A percentile compares a stretch with the other conserved stretches of the same genome.
These are phyloP conservation scores for Thelonectria rubi DNA, from an alignment of 2,329 filamentous ascomycete genomes.

Conservation along the genomic window DNA sequence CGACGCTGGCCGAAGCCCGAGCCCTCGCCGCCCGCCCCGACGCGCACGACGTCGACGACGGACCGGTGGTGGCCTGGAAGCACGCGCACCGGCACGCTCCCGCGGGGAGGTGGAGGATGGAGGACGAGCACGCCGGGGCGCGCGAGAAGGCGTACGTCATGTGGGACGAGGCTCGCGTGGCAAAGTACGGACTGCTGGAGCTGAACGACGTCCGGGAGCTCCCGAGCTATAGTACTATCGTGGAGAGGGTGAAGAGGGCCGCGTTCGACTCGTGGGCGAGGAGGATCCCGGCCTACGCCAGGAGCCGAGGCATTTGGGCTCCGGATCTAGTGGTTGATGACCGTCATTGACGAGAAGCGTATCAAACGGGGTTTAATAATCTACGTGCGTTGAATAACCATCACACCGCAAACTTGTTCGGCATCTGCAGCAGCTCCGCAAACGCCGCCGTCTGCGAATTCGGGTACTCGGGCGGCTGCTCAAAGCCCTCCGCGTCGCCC, in stretches of 20 bases:
- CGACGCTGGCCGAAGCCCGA: neutral
- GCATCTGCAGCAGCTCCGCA: slow-evolving; percentile 70
- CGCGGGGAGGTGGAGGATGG: neutral
- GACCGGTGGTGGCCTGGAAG: neutral
- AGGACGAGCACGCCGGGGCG: neutral
- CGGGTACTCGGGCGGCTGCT: slow-evolving; percentile 79
- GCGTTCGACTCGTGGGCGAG: too few species aligned
- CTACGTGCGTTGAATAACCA: too few species aligned
- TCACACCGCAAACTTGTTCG: slow-evolving; percentile 5
- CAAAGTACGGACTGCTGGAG: neutral
- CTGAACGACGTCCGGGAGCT: neutral
- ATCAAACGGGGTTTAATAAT: too few species aligned
- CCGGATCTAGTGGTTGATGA: too few species aligned
- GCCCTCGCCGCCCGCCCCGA: neutral
- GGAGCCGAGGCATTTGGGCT: too few species aligned
- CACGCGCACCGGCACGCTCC: neutral
- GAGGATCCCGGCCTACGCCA: too few species aligned
- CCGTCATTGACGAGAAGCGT: too few species aligned
- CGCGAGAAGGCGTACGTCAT: slow-evolving; percentile 2
- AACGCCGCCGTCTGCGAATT: slow-evolving; percentile 86
- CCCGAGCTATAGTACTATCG: too few species aligned
- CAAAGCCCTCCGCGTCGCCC: slow-evolving; percentile 61
- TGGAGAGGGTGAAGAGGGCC: too few species aligned
- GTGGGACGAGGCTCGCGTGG: slow-evolving; percentile 3
- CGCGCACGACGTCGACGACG: neutral